Conservation (phyloP, 2,329 filamentous ascomycete species). For the Claviceps digitariae region DNA sequence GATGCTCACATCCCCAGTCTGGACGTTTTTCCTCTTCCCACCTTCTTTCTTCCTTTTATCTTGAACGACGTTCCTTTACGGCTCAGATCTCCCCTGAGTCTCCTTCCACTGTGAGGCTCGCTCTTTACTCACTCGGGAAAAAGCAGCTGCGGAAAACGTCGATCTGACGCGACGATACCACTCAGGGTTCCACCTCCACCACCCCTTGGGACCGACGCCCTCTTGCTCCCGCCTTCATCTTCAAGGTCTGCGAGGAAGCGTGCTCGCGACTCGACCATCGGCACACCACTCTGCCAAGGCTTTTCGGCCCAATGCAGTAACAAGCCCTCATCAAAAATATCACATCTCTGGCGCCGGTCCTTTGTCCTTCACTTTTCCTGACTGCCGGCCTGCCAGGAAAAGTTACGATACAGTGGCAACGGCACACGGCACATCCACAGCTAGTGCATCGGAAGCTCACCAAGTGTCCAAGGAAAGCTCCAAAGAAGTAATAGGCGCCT, state of each 20-base stretch:
- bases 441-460: not conserved
- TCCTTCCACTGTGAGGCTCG: not conserved
- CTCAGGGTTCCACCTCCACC: not conserved
- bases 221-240: not conserved
- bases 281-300: not conserved
- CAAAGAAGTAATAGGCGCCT: not conserved
- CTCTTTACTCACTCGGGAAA: not conserved
- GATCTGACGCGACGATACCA: not conserved
- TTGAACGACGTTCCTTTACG: not conserved
- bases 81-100: not conserved
- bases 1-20: not conserved
- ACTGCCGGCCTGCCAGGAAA: conserved; percentile 1
- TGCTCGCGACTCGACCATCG: not conserved
- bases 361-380: not conserved
- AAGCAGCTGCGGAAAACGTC: not conserved
- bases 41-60: not conserved
- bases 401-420: not conserved
- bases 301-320: not conserved
- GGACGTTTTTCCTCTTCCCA: not conserved
- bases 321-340: not conserved
- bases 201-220: not conserved
- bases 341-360: not conserved
- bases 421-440: not conserved
- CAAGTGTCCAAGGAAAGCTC: not conserved
- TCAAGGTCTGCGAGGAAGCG: not conserved